Evolutionary conservation across 352 stramenopile genomes (phyloP).

Genomic region (Globisporangium camurandrum): DNA sequence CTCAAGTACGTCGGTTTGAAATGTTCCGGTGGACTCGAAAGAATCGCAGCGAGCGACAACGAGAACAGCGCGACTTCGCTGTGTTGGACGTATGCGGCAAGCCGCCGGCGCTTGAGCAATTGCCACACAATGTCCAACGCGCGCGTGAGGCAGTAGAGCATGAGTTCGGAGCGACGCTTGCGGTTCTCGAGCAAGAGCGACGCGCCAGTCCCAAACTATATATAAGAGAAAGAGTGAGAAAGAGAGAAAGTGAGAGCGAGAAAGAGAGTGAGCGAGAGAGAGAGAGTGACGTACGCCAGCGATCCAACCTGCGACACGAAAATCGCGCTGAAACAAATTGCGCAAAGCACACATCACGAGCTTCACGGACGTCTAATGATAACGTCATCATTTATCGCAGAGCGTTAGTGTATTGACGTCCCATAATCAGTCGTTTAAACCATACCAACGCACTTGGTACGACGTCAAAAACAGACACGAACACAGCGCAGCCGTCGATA

Average conservation of each 20-base stretch:
- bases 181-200: slow-evolving; percentile 73
- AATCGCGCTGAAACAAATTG: slow-evolving; percentile 68
- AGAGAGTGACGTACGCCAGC: slow-evolving; percentile 35
- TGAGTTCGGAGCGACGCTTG: slow-evolving; percentile 79
- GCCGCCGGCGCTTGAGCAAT: slow-evolving; percentile 49
- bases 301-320: slow-evolving; percentile 28
- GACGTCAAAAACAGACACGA: slow-evolving; percentile 80
- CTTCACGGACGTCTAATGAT: slow-evolving; percentile 70
- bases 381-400: background rate
- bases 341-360: slow-evolving; percentile 62
- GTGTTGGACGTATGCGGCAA: slow-evolving; percentile 71
- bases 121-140: slow-evolving; percentile 79
- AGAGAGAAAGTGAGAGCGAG: background rate
- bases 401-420: too few relatives aligned
- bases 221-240: background rate
- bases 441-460: slow-evolving; percentile 41
- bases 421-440: background rate
- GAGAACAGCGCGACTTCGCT: slow-evolving; percentile 79
- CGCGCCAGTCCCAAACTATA: slow-evolving; percentile 45
- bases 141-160: slow-evolving; percentile 75
- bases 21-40: slow-evolving; percentile 68
- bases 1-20: slow-evolving; percentile 83
- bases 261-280: background rate
- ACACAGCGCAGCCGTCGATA: slow-evolving; percentile 62
- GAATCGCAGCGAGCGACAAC: slow-evolving; percentile 78